phyloP scores from a whole-genome alignment of 129 eudicot species.

The Mikania micrantha region DNA sequence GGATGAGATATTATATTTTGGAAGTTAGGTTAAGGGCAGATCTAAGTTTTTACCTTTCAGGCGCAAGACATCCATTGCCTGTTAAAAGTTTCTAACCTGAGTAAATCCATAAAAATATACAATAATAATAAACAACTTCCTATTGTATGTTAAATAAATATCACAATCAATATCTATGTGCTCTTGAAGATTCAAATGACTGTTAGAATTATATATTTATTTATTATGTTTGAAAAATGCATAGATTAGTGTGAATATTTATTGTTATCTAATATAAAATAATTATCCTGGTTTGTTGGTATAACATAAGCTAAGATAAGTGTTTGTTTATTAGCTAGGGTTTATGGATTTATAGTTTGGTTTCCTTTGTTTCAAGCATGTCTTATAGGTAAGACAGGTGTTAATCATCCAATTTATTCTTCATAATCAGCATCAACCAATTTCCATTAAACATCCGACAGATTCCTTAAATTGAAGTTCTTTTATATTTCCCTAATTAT shows the following conservation, averaged over 20 bases:
- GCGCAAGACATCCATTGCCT: not conserved
- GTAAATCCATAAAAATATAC: not conserved
- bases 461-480: constrained; percentile 27
- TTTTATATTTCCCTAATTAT: constrained; percentile 1
- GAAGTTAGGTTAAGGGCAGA: no score
- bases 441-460: constrained; percentile 24
- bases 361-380: constrained; percentile 37
- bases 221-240: constrained; percentile 7
- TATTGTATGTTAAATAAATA: not conserved
- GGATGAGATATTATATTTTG: no score
- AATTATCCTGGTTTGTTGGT: not conserved
- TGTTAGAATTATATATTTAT: not conserved
- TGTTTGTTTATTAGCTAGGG: constrained; percentile 15
- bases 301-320: not conserved
- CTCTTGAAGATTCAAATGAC: not conserved
- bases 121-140: not conserved
- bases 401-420: constrained; percentile 13
- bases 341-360: constrained; percentile 29
- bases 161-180: not conserved
- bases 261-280: not conserved
- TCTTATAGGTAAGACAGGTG: constrained; percentile 32
- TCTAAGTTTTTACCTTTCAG: no score
- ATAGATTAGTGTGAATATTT: constrained; percentile 13
- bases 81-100: not conserved
- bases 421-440: constrained; percentile 15